Conservation (phyloP, 768 basidiomycete species). For the Candolleomyces aberdarensis region DNA sequence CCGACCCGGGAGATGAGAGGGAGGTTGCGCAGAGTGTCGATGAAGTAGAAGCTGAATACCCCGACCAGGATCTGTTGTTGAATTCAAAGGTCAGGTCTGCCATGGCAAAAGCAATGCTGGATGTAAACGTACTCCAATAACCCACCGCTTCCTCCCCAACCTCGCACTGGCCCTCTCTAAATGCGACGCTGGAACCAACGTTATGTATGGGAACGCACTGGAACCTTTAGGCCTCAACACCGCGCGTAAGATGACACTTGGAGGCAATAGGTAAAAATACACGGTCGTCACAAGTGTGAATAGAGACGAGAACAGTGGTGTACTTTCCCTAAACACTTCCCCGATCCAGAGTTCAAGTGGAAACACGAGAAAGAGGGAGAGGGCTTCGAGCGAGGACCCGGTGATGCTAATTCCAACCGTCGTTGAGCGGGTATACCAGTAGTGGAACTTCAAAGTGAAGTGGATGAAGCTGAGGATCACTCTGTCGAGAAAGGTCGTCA, state of each 20-base stretch:
- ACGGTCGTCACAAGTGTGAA: neutral
- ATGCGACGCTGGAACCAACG: conserved; percentile 17
- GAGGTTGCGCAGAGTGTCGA: too few relatives aligned
- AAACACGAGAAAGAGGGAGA: neutral
- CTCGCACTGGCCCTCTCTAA: conserved; percentile 27
- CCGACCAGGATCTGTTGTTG: too few relatives aligned
- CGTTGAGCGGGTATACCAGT: conserved; percentile 33
- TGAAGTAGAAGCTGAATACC: too few relatives aligned
- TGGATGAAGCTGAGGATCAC: conserved; percentile 4
- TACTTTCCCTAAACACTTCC: neutral
- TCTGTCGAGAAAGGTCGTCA: conserved; percentile 8
- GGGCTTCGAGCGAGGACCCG: conserved; percentile 20
- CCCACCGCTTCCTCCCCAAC: neutral
- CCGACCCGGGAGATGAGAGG: conserved; percentile 5
- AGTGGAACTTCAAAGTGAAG: conserved; percentile 18
- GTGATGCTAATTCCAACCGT: conserved; percentile 29
- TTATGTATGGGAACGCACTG: conserved; percentile 17
- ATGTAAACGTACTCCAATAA: neutral
- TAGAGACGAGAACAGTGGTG: neutral
- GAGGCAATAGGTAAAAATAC: conserved; percentile 6
- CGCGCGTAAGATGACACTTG: conserved; percentile 25
- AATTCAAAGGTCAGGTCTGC: conserved; percentile 24
- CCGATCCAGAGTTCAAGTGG: neutral
- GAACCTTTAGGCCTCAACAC: conserved; percentile 19
- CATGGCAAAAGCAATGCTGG: too few relatives aligned